Evolutionary conservation across 2,329 filamentous ascomycete genomes (phyloP), one percentile per base, ranked within the genome.

Genomic region (Exophiala phaeomuriformis): DNA sequence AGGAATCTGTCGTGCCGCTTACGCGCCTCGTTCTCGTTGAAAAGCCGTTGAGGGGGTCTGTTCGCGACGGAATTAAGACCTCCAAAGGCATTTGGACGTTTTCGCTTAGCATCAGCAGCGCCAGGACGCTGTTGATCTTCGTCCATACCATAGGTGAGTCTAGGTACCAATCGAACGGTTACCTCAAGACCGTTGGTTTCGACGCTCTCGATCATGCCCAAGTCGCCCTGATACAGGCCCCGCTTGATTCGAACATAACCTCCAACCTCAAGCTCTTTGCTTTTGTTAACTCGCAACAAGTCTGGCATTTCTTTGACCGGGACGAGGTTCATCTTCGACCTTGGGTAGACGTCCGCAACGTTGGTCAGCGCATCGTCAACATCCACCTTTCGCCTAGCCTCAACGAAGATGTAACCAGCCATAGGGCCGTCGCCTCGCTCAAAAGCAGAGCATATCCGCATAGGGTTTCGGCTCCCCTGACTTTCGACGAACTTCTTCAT

Each of bases 261-360:
- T 59, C 91, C 91, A 6, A 86, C 86, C 63, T 93, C 83, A 33
- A 98, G 76, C 29, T 84, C 83, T 45, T 90, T 87, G 2, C 86
- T 91, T 73, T 95, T 95, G 56, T 83, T 84, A 30, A 95, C 88
- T 48, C 90, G 83, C 12, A 98, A 77, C n/a, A 98, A 79, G 70
- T 97, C 93, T 1, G 93, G 91, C 84, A 96, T 95, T 71, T 98
- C 93, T 69, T 95, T 95, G 65, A 97, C 90, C 46, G 93, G 88
- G 40, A 98, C 89, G 48, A 97, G 76, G 42, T 90, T 81, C 73
- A 93, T 85, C 70, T 90, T 93, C 30, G 82, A 86, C 52, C 89
- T 83, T 50, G 91, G 88, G 68, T 96, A 98, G 36, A 95, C 86
- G 66, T 95, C 90, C 57, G 88, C 81, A 65, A 98, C 81, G 40